Evolutionary conservation across 805 yeast genomes (phyloP).

Genomic region (Pichia nakasei): DNA sequence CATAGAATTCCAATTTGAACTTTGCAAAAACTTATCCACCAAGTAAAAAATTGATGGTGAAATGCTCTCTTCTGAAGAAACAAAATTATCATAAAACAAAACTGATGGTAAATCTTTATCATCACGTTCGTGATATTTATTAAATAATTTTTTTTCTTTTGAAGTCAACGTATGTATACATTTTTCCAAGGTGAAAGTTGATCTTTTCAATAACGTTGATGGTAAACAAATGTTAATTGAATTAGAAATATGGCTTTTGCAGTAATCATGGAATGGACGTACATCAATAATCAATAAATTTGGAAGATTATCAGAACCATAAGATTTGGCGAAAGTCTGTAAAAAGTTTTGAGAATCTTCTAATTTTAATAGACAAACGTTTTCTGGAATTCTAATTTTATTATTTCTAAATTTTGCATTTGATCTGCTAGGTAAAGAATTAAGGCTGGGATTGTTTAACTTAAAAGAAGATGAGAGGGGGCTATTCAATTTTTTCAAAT

Average conservation of each 20-base stretch:
- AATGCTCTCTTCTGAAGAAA: conserved; percentile 24
- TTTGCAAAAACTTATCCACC: conserved; percentile 38
- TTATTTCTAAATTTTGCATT: conserved; percentile 16
- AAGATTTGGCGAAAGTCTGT: conserved; percentile 10
- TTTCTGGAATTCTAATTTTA: conserved; percentile 17
- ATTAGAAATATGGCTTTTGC: conserved; percentile 44
- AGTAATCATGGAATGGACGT: conserved; percentile 70
- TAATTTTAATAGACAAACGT: conserved; percentile 14
- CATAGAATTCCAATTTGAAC: conserved; percentile 31
- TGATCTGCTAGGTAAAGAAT: conserved; percentile 12
- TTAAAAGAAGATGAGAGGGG: not conserved
- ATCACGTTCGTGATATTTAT: conserved; percentile 26
- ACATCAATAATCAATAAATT: conserved; percentile 57
- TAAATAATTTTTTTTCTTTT: conserved; percentile 38
- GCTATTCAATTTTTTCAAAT: conserved; percentile 1
- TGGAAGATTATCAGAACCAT: conserved; percentile 20
- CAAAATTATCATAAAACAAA: conserved; percentile 43
- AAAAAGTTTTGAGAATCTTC: conserved; percentile 14
- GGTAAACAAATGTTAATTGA: conserved; percentile 81
- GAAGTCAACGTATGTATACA: conserved; percentile 54
- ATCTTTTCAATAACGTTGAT: conserved; percentile 74
- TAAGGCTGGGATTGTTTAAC: conserved; percentile 8
- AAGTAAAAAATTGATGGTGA: conserved; percentile 37
- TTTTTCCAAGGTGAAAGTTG: conserved; percentile 56
- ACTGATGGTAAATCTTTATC: conserved; percentile 31